phyloP scores from a whole-genome alignment of 2,329 filamentous ascomycete species.

The Aspergillus sojae region DNA sequence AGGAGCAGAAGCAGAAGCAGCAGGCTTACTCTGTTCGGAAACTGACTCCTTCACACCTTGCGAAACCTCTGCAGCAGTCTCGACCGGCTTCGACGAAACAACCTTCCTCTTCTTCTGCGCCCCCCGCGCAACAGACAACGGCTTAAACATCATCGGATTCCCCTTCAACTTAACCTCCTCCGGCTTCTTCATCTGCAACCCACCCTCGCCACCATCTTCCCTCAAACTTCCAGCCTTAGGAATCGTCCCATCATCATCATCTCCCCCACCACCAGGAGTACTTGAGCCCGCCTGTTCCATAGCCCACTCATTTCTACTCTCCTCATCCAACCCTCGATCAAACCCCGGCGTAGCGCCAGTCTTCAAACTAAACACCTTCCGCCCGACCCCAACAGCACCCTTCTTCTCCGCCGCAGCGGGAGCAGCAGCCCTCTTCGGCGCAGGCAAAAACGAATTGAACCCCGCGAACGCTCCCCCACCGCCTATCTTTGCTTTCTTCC shows the following conservation, averaged over 20 bases:
- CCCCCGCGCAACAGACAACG: slow-evolving; percentile 79
- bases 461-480: slow-evolving; percentile 72
- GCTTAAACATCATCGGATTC: slow-evolving; percentile 85
- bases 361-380: slow-evolving; percentile 71
- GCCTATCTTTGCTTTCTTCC: slow-evolving; percentile 70
- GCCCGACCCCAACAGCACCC: slow-evolving; percentile 38
- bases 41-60: slow-evolving; percentile 1
- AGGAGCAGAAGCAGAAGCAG: slow-evolving; percentile 11
- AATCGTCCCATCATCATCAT: slow-evolving; percentile 36
- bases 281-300: slow-evolving; percentile 15
- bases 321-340: slow-evolving; percentile 60
- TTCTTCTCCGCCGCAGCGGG: slow-evolving; percentile 28
- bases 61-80: slow-evolving; percentile 18
- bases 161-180: slow-evolving; percentile 61
- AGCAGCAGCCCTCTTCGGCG: slow-evolving; percentile 66
- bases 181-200: slow-evolving; percentile 21
- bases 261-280: slow-evolving; percentile 13
- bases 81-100: slow-evolving; percentile 25
- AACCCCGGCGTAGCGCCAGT: slow-evolving; percentile 85
- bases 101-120: slow-evolving; percentile 67
- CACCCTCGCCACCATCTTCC: slow-evolving; percentile 10
- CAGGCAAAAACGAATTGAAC: slow-evolving; percentile 83
- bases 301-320: slow-evolving; percentile 33
- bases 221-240: slow-evolving; percentile 29
- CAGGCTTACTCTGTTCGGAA: slow-evolving; percentile 12